Evolutionary conservation across 2,329 filamentous ascomycete species (phyloP).

Genomic region (Diaporthe ampelina): DNA sequence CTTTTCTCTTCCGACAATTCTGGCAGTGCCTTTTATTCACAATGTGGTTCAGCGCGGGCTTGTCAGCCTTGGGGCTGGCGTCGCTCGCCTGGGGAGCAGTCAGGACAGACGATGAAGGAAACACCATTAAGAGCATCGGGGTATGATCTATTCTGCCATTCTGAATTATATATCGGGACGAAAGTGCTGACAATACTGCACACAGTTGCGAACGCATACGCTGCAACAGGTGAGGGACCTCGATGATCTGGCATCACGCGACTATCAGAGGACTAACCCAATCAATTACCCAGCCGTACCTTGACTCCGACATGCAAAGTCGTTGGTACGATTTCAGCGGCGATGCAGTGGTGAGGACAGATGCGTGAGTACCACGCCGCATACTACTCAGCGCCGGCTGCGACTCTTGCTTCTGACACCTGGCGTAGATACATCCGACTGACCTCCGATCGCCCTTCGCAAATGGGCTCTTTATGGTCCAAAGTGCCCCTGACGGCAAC

Average conservation of each 20-base stretch:
- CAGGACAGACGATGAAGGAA: conserved; percentile 59
- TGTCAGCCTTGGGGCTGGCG: conserved; percentile 64
- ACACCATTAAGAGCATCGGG: conserved; percentile 64
- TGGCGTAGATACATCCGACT: conserved; percentile 85
- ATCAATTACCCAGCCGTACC: conserved; percentile 78
- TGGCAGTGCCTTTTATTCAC: conserved; percentile 43
- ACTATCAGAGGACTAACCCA: conserved; percentile 43
- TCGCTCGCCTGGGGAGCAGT: conserved; percentile 63
- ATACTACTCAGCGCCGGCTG: conserved; percentile 2
- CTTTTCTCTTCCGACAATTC: conserved; percentile 27
- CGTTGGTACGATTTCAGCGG: conserved; percentile 99
- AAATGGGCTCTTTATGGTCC: conserved; percentile 94
- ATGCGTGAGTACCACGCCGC: conserved; percentile 66
- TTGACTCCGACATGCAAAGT: conserved; percentile 98
- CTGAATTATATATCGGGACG: background rate
- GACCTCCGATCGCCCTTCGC: conserved; percentile 89
- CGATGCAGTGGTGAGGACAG: conserved; percentile 85
- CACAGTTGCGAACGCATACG: conserved; percentile 88
- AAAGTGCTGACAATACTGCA: conserved; percentile 35
- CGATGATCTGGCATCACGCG: conserved; percentile 36
- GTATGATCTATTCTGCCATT: conserved; percentile 51
- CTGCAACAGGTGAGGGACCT: conserved; percentile 77
- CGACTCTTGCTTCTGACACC: conserved; percentile 27
- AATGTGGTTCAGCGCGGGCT: conserved; percentile 62
- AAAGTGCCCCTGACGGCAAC: conserved; percentile 95